These are phyloP conservation scores for Colletotrichum aenigma DNA, from an alignment of 2,329 filamentous ascomycete genomes.

Conservation along the genomic window DNA sequence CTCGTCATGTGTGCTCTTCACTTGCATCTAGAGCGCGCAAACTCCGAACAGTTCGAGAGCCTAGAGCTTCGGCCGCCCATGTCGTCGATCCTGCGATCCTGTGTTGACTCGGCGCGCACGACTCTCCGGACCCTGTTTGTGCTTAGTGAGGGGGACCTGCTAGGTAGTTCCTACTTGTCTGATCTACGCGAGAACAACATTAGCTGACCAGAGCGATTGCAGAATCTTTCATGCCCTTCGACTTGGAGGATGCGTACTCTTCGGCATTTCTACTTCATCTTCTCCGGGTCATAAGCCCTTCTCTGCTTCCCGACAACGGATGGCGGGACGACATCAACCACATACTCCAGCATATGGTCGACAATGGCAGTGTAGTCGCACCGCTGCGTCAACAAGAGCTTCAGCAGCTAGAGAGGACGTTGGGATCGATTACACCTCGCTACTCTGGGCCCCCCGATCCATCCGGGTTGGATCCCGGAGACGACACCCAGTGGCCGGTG, in stretches of 20 bases:
- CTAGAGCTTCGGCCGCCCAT: not conserved
- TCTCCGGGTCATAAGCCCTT: not conserved
- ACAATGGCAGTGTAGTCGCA: not conserved
- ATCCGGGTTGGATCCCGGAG: not conserved
- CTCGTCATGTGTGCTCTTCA: not conserved
- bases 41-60: not conserved
- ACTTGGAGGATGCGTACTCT: not conserved
- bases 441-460: not conserved
- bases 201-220: not conserved
- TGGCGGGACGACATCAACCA: not conserved
- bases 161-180: not conserved
- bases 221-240: not conserved
- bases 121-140: not conserved
- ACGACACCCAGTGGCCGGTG: not conserved
- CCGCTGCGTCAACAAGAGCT: not conserved
- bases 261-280: not conserved
- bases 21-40: not conserved
- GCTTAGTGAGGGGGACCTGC: not conserved
- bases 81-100: not conserved
- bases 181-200: not conserved
- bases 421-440: not conserved
- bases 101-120: not conserved
- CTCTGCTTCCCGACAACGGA: not conserved
- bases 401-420: not conserved
- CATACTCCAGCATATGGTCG: not conserved